Evolutionary conservation across 139 green algal genomes (phyloP), one percentile per base, ranked within the genome.

Genomic region (Limnomonas spitsbergensis): DNA sequence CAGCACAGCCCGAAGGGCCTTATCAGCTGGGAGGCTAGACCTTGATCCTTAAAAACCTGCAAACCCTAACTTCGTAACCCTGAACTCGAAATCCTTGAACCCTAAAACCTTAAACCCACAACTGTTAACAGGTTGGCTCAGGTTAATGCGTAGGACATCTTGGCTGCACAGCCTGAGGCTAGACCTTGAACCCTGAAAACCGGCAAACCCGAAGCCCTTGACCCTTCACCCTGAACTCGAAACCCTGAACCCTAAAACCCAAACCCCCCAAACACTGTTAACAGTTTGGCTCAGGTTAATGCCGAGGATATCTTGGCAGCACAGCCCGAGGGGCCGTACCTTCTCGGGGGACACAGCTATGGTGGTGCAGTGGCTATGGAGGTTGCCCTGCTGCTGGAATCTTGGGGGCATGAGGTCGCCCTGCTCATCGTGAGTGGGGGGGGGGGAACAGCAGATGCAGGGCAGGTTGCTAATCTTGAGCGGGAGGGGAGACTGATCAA

Each of bases 341-440:
- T 97, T 2, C 31, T 97, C 24, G 94, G 94, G 24, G 93, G 94
- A 1, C 94, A 97, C 88, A 91, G 81, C 4, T 96, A 97, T 72
- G 93, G 93, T 24, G 94, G 94, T 3, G 82, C 83, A 0, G 92
- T 97, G 52, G 93, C 91, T 3, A 81, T 94, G 76, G 90, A 96
- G 82, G 85, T 97, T 9, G 91, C 90, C 27, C 86, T 94, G 73
- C 81, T 94, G 71, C 88, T 97, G 53, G 89, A 97, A 81, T 83
- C 75, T 36, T 94, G 88, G 89, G 93, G 91, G 1, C 87, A 93
- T 39, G 84, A 94, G 4, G 92, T 97, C 24, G 92, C 88, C 0
- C 75, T 95, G 61, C 82, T 97, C 26, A 68, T 97, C 71, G 85
- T 93, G 74, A 78, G 90, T 73, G 38, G n/a, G n/a, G 1, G 14